Base-by-base conservation (phyloP, 805 yeast species). In the Wickerhamiella siamensis region DNA sequence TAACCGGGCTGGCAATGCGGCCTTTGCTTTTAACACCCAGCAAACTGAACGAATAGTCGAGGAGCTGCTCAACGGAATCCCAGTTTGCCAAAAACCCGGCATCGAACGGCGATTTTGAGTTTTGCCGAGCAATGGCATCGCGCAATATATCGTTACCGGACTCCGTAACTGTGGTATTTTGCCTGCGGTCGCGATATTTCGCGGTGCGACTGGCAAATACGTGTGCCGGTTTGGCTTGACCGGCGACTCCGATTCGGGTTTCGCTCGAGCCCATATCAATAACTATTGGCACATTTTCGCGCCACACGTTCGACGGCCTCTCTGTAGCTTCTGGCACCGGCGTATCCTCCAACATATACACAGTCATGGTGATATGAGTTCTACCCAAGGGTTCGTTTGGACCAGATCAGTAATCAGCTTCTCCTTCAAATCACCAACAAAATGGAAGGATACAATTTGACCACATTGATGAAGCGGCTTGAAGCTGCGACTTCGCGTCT, bases 401-500 rank as follows among this genome's bases (percentile, higher is more conserved):
- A n/a, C n/a, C n/a, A n/a, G n/a, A n/a, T n/a, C n/a, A n/a, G n/a
- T n/a, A n/a, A n/a, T n/a, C n/a, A n/a, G n/a, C n/a, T n/a, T n/a
- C n/a, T n/a, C n/a, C n/a, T n/a, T n/a, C n/a, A n/a, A n/a, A n/a
- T n/a, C n/a, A n/a, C n/a, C n/a, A n/a, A n/a, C 15, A 16, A 15
- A n/a, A 72, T 79, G 43, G 91, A 79, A 55, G 94, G 93, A n/a
- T 83, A 79, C 67, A 86, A 83, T 57, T 68, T 86, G 48, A 82
- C 82, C 34, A 86, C 94, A 36, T 70, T 86, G 42, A 64, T 79
- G 62, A 79, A 79, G 60, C 66, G 79, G 50, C 72, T 86, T 52
- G 96, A 86, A 60, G 88, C 94, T 14, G 95, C 95, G 29, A 83
- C 96, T 8, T 79, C 94, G 4, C 75, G 96, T 38, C 73, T 86